Base-by-base conservation (phyloP, 805 yeast genomes). In the Soucietia sequanensis region DNA sequence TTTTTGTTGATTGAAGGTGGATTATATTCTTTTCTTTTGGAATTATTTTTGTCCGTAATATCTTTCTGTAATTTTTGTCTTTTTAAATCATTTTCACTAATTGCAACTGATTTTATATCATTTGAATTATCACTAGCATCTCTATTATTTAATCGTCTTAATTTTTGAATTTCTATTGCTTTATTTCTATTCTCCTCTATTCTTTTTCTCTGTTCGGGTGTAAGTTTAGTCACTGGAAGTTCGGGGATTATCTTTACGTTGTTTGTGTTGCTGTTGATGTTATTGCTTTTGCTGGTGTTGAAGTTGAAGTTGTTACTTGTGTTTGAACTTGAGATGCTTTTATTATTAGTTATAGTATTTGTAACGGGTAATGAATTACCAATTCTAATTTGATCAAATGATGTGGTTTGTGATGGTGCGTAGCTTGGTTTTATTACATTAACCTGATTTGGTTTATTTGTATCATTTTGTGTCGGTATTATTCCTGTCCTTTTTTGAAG, bases 141-240 rank as follows among this genome's bases (percentile, higher is more conserved):
- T 33, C 72, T 47, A 36, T 62, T 56, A 31, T 65, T 64, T 24
- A 50, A 46, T 28, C 58, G 65, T 18, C 55, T 45, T 19, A 50
- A 57, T 36, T 56, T 56, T 32, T 65, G 60, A 23, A 66, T 65
- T 19, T 70, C 75, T 6, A 78, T 42, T 0, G 86, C 87, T 38
- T 62, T 67, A 18, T 67, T 63, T 35, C 84, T 55, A 46, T 81
- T 81, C 10, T 60, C 66, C 30, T 75, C 81, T 2, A 81, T 70
- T 20, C 68, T 56, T 15, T 60, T 58, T 35, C 57, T 53, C 39
- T 78, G 83, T 38, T 75, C 82, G 1, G 68, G 62, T 0, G 82
- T 72, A 18, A 70, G 56, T 16, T 48, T 60, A 13, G 53, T 37
- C 20, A 48, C 44, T n/a, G 60, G 59, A 11, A 56, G 46, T 22